phyloP scores from a whole-genome alignment of 306 rosid species.

The Myrica gale region DNA sequence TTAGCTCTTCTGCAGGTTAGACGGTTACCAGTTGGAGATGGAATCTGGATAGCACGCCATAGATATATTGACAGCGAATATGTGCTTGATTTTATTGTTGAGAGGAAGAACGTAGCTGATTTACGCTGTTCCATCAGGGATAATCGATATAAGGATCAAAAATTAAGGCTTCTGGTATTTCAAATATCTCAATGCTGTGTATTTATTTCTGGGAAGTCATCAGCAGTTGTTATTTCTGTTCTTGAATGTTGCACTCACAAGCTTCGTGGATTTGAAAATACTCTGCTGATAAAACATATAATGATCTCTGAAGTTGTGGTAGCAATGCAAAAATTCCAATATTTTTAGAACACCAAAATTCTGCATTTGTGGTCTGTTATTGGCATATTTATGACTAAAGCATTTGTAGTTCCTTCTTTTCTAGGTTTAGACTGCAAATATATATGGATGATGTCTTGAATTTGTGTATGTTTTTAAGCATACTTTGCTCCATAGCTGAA shows the following conservation, averaged over 20 bases:
- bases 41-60: conserved; percentile 93
- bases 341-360: background rate
- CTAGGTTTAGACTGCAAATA: background rate
- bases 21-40: conserved; percentile 92
- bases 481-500: too few relatives aligned
- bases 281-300: too few relatives aligned
- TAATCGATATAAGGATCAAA: conserved; percentile 90
- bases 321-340: too few relatives aligned
- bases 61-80: conserved; percentile 65
- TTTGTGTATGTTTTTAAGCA: too few relatives aligned
- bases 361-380: background rate
- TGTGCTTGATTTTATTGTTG: conserved; percentile 94
- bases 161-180: conserved; percentile 80
- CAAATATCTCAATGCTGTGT: conserved; percentile 1
- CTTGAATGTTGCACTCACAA: background rate
- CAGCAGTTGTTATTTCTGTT: conserved; percentile 14
- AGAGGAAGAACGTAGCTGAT: conserved; percentile 83
- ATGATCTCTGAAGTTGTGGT: too few relatives aligned
- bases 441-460: too few relatives aligned
- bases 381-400: background rate
- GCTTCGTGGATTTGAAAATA: too few relatives aligned
- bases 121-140: conserved; percentile 91
- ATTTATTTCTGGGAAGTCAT: conserved; percentile 6
- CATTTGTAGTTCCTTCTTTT: background rate
- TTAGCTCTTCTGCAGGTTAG: conserved; percentile 58